Percentiles rank a stretch among this genome's conserved stretches.
phyloP scores from a whole-genome alignment of 495 filamentous ascomycete species.

The Tuber microsphaerosporum region DNA sequence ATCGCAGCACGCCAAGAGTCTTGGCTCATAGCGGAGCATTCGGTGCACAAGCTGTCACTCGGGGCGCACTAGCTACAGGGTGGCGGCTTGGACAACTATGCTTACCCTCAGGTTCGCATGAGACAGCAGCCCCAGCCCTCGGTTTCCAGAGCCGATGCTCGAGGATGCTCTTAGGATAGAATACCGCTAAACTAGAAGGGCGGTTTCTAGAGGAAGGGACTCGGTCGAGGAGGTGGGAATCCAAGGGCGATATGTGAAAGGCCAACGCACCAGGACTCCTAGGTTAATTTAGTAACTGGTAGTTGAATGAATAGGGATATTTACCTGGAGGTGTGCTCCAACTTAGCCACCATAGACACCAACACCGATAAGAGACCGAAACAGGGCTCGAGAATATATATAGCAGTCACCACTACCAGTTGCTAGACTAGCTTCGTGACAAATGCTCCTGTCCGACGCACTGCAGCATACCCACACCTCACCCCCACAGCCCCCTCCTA shows the following conservation, averaged over 20 bases:
- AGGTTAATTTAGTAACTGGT: neutral
- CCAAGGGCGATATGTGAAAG: neutral
- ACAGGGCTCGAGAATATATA: neutral
- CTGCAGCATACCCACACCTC: neutral
- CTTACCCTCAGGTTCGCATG: neutral
- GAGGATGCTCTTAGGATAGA: neutral
- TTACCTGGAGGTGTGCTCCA: neutral
- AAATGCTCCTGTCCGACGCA: neutral
- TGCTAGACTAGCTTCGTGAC: neutral
- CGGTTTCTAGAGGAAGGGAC: neutral
- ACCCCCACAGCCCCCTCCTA: neutral
- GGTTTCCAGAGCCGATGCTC: neutral
- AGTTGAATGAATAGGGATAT: neutral
- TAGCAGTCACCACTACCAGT: neutral
- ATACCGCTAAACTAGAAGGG: neutral
- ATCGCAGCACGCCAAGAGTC: neutral
- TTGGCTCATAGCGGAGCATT: neutral
- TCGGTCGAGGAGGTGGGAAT: neutral
- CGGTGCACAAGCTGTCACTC: neutral
- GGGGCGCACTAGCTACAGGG: no score
- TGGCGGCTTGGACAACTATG: no score
- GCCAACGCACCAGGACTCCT: neutral
- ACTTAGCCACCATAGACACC: neutral
- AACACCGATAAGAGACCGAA: neutral
- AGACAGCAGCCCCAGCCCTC: neutral